phyloP scores from a whole-genome alignment of 306 rosid species.

The Elaeagnus macrophylla region DNA sequence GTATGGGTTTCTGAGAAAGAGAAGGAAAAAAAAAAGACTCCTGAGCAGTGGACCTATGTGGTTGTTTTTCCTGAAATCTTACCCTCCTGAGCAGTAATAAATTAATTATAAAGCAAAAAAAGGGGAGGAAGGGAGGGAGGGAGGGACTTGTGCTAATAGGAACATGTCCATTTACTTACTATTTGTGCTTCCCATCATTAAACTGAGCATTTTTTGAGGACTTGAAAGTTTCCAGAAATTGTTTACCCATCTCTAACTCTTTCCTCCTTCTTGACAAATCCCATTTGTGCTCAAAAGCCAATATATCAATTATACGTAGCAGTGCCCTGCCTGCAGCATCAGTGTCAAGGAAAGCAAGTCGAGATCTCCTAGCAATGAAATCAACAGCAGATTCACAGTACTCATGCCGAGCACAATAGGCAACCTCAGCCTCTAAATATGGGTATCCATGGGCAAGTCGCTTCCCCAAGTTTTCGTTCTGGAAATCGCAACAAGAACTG shows the following conservation, averaged over 20 bases:
- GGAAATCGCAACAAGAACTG: conserved; percentile 13
- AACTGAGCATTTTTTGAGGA: conserved; percentile 85
- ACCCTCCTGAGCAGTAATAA: too few species aligned
- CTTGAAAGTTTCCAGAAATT: conserved; percentile 75
- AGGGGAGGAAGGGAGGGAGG: too few species aligned
- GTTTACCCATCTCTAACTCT: conserved; percentile 56
- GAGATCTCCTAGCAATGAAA: conserved; percentile 89
- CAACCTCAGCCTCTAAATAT: conserved; percentile 94
- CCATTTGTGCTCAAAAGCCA: conserved; percentile 84
- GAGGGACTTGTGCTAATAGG: too few species aligned
- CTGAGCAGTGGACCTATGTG: too few species aligned
- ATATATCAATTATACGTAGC: conserved; percentile 77
- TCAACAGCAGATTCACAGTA: conserved; percentile 92
- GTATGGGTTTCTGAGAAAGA: too few species aligned
- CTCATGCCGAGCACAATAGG: conserved; percentile 93
- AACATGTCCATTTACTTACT: conserved; percentile 23
- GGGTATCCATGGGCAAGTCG: conserved; percentile 97
- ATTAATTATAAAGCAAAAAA: too few species aligned
- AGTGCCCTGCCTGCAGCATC: conserved; percentile 81
- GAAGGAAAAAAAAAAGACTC: too few species aligned
- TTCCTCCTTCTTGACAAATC: conserved; percentile 59
- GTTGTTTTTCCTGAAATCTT: too few species aligned
- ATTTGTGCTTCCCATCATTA: conserved; percentile 74
- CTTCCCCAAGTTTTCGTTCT: conserved; percentile 87
- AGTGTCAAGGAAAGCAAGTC: conserved; percentile 95